Conservation (phyloP, 805 yeast species). For the Suhomyces sp. region DNA sequence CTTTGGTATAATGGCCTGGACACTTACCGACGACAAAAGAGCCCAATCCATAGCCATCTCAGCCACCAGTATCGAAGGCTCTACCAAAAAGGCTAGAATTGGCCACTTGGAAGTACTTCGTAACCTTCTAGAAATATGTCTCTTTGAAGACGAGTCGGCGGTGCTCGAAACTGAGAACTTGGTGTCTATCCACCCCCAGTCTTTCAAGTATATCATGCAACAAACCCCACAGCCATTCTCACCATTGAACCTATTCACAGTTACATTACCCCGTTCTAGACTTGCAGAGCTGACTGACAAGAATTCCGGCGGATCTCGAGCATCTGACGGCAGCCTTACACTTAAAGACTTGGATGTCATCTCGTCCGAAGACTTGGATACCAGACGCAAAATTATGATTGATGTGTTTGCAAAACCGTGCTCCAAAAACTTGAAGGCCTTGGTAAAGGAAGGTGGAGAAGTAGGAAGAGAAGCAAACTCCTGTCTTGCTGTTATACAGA, state of each 20-base stretch:
- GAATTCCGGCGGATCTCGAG: slow-evolving; percentile 5
- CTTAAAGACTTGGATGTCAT: slow-evolving; percentile 41
- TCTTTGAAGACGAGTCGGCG: slow-evolving; percentile 24
- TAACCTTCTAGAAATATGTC: slow-evolving; percentile 45
- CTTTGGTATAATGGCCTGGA: slow-evolving; percentile 76
- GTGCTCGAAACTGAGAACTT: slow-evolving; percentile 14
- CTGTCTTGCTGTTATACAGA: slow-evolving; percentile 17
- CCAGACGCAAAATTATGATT: slow-evolving; percentile 50
- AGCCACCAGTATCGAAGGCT: slow-evolving; percentile 31
- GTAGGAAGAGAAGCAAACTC: slow-evolving; percentile 50
- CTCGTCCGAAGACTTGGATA: slow-evolving; percentile 58
- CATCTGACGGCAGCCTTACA: slow-evolving; percentile 24
- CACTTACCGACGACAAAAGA: slow-evolving; percentile 38
- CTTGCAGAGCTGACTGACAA: slow-evolving; percentile 4
- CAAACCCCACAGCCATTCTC: slow-evolving; percentile 60
- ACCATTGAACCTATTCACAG: slow-evolving; percentile 56
- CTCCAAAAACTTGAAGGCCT: slow-evolving; percentile 44
- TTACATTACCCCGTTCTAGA: slow-evolving; percentile 25
- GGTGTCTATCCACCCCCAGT: slow-evolving; percentile 46
- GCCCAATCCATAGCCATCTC: slow-evolving; percentile 35
- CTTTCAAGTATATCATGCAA: slow-evolving; percentile 53
- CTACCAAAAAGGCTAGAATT: slow-evolving; percentile 35
- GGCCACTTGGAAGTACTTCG: slow-evolving; percentile 42
- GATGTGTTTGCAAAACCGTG: slow-evolving; percentile 54
- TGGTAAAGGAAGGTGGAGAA: slow-evolving; percentile 71